Base-by-base conservation (phyloP, 306 rosid species). In the Biancaea sappan region DNA sequence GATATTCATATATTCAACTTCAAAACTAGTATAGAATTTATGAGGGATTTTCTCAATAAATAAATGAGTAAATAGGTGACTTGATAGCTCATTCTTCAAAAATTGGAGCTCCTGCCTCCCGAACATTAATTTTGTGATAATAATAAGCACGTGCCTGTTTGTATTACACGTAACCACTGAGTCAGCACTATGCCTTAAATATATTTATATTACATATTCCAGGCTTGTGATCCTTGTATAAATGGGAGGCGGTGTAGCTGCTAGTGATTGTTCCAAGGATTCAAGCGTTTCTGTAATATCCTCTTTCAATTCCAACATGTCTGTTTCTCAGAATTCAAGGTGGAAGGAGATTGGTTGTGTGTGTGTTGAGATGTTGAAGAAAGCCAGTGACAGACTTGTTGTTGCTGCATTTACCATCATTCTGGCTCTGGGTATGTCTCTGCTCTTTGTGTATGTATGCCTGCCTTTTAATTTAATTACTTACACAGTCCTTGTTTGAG, bases 361-460 rank as follows among this genome's bases (percentile, higher is more conserved):
- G 10, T 41, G 40, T 19, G 50, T 10, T 71, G 53, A 14, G 7
- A 31, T 53, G 6, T 72, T 77, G 74, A 44, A 53, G 75, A 61
- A 32, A 31, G 14, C 24, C 31, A 2, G 68, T 48, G 80, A 80
- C 19, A 70, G 46, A 47, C 12, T 80, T 57, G 35, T 77, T 48
- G 25, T 80, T 31, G 82, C 64, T 62, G 68, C 48, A 38, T 77
- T 84, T 5, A 63, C 80, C 3, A 69, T 54, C 61, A 40, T 62
- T 77, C 15, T 84, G 34, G 82, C 82, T 14, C 68, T 84, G 0
- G 87, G 87, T 84, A 71, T 65, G n/a, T 14, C 50, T 41, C 37
- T 22, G 14, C 19, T 15, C 2, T 29, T 18, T 4, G n/a, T n/a
- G n/a, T n/a, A n/a, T n/a, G n/a, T n/a, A n/a, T n/a, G n/a, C n/a